phyloP scores from a whole-genome alignment of 2,329 filamentous ascomycete genomes.

The Cladosporium phlei region DNA sequence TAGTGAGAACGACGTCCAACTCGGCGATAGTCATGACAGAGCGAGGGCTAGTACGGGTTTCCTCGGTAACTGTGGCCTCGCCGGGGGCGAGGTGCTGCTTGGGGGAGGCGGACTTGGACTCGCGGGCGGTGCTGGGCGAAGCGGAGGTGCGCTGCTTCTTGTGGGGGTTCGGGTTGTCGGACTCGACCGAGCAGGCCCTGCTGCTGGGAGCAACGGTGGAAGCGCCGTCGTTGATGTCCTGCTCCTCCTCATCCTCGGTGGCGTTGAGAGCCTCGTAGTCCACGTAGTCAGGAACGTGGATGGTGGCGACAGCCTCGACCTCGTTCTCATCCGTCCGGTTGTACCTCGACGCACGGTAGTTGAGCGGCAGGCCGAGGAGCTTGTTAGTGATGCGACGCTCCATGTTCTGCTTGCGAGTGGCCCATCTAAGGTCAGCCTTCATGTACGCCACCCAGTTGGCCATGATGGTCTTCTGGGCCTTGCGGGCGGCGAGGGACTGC shows the following conservation, averaged over 20 bases:
- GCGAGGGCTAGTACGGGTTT: conserved; percentile 21
- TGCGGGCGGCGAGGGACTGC: background rate
- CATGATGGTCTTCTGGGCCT: background rate
- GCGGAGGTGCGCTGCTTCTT: conserved; percentile 2
- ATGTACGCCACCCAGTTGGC: conserved; percentile 10
- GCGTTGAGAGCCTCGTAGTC: background rate
- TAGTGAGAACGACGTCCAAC: conserved; percentile 23
- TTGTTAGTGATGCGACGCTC: conserved; percentile 5
- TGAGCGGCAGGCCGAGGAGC: conserved; percentile 1
- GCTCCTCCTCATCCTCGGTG: background rate
- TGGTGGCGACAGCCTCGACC: background rate
- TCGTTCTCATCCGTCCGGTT: background rate
- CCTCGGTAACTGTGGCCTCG: background rate
- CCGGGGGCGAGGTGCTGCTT: conserved; percentile 7
- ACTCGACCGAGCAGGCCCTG: background rate
- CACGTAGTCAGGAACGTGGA: background rate
- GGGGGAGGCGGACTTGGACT: conserved; percentile 9
- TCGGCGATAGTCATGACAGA: conserved; percentile 23
- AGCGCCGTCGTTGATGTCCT: background rate
- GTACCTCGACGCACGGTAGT: background rate
- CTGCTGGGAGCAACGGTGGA: too few relatives aligned
- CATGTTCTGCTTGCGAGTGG: conserved; percentile 3
- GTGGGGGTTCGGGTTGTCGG: background rate
- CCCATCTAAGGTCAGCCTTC: conserved; percentile 7
- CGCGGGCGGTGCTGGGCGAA: background rate